A percentile compares a stretch with the other conserved stretches of the same genome.
Evolutionary conservation across 2,329 filamentous ascomycete genomes (phyloP).

Genomic region (Botryotinia globosa): DNA sequence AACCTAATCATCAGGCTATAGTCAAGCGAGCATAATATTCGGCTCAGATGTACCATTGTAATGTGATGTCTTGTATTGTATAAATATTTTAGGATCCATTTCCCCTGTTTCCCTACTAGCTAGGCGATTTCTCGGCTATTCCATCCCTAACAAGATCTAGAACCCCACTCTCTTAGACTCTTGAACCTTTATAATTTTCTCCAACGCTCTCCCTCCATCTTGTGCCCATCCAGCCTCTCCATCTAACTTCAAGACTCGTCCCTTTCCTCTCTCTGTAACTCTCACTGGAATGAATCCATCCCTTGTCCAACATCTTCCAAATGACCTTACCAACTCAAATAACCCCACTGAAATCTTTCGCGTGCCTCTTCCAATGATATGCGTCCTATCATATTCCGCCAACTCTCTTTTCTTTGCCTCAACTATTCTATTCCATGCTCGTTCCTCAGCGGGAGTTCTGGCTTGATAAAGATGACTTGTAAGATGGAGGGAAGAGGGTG

Average conservation of each 20-base stretch:
- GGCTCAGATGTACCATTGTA: background rate
- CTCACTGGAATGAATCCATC: conserved; percentile 54
- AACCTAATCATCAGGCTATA: background rate
- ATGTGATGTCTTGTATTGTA: conserved; percentile 1
- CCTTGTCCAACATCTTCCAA: conserved; percentile 50
- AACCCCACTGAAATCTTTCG: conserved; percentile 48
- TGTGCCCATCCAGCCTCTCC: conserved; percentile 57
- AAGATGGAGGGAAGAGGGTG: conserved; percentile 20
- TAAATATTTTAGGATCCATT: background rate
- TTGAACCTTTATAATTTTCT: conserved; percentile 47
- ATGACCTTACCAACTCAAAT: conserved; percentile 46
- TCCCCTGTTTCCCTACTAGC: background rate
- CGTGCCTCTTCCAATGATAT: conserved; percentile 58
- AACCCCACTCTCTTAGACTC: background rate
- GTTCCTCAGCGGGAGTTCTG: conserved; percentile 30
- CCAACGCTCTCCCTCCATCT: conserved; percentile 57
- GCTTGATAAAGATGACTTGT: conserved; percentile 10
- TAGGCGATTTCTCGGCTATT: conserved; percentile 12
- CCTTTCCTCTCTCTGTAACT: conserved; percentile 43
- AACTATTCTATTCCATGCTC: conserved; percentile 29
- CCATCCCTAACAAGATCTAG: background rate
- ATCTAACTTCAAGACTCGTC: conserved; percentile 15
- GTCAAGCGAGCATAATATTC: background rate
- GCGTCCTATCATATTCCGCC: conserved; percentile 51
- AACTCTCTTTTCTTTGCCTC: conserved; percentile 38